phyloP scores from a whole-genome alignment of 2,329 filamentous ascomycete species.

The Aspergillus unguis region DNA sequence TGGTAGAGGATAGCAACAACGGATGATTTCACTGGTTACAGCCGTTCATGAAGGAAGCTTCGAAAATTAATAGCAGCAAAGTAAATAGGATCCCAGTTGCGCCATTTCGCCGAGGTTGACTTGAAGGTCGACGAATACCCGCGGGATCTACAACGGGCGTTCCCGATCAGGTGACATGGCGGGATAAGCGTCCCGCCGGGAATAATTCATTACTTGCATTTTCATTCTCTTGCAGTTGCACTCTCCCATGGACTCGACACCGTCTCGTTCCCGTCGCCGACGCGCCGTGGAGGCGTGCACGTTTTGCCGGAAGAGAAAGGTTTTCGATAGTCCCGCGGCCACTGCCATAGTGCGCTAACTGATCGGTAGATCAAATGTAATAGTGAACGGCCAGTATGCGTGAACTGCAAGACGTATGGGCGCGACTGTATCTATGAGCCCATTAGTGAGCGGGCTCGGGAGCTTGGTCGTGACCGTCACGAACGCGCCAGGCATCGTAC shows the following conservation, averaged over 20 bases:
- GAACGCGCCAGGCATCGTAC: not conserved
- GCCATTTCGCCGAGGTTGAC: too few species aligned
- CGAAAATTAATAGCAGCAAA: too few species aligned
- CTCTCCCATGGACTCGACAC: not conserved
- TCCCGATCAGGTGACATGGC: too few species aligned
- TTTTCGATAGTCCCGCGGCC: not conserved
- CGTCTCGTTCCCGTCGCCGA: not conserved
- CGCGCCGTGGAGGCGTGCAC: not conserved
- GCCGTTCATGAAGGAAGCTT: too few species aligned
- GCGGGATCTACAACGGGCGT: too few species aligned
- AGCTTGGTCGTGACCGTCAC: not conserved
- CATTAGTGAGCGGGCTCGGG: not conserved
- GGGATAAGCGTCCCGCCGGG: not conserved
- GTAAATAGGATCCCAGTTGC: too few species aligned
- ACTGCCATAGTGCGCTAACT: not conserved
- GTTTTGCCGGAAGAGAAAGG: slow-evolving; percentile 1
- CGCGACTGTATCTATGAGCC: slow-evolving; percentile 37
- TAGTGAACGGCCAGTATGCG: slow-evolving; percentile 12
- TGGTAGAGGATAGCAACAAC: not conserved
- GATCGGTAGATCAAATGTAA: slow-evolving; percentile 3
- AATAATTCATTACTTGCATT: not conserved
- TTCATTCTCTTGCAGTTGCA: not conserved
- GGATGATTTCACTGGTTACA: too few species aligned
- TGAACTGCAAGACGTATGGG: slow-evolving; percentile 37
- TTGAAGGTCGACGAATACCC: too few species aligned